Percentiles rank a stretch among this genome's conserved stretches.
Evolutionary conservation across 2,329 filamentous ascomycete genomes (phyloP).

Genomic region (Anthostomella pinea): DNA sequence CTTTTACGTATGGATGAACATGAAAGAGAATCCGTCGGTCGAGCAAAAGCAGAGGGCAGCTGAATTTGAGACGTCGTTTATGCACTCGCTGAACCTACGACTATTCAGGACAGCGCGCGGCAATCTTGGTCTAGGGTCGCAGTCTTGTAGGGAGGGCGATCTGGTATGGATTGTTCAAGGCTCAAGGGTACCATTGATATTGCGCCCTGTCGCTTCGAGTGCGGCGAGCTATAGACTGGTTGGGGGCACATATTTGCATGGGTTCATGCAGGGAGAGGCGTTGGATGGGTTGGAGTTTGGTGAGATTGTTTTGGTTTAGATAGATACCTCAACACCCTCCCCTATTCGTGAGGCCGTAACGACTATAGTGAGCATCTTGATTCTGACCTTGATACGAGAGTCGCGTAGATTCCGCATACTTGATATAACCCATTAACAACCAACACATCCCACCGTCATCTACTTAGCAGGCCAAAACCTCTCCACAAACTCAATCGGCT

Average conservation of each 20-base stretch:
- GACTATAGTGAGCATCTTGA: too few relatives aligned
- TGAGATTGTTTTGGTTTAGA: conserved; percentile 13
- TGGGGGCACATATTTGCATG: conserved; percentile 20
- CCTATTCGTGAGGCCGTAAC: too few relatives aligned
- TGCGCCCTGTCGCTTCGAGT: conserved; percentile 5
- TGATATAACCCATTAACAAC: too few relatives aligned
- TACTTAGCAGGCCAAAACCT: too few relatives aligned
- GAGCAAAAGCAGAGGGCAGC: conserved; percentile 10
- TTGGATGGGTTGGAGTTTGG: conserved; percentile 8
- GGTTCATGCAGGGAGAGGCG: conserved; percentile 23
- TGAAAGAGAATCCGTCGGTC: conserved; percentile 6
- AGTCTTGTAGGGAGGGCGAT: conserved; percentile 16
- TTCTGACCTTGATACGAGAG: too few relatives aligned
- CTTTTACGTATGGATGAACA: conserved; percentile 17
- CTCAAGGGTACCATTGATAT: conserved; percentile 19
- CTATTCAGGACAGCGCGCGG: conserved; percentile 18
- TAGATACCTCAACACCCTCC: too few relatives aligned
- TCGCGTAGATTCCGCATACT: too few relatives aligned
- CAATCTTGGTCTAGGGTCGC: conserved; percentile 17
- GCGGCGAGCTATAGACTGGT: conserved; percentile 12
- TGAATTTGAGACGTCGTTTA: conserved; percentile 19
- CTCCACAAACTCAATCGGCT: too few relatives aligned
- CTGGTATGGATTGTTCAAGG: conserved; percentile 20
- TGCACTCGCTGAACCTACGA: conserved; percentile 18
- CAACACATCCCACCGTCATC: too few relatives aligned